Percentiles rank a stretch among this genome's conserved stretches.
Evolutionary conservation across 139 green algal genomes (phyloP).

Genomic region (Haematococcus lacustris): DNA sequence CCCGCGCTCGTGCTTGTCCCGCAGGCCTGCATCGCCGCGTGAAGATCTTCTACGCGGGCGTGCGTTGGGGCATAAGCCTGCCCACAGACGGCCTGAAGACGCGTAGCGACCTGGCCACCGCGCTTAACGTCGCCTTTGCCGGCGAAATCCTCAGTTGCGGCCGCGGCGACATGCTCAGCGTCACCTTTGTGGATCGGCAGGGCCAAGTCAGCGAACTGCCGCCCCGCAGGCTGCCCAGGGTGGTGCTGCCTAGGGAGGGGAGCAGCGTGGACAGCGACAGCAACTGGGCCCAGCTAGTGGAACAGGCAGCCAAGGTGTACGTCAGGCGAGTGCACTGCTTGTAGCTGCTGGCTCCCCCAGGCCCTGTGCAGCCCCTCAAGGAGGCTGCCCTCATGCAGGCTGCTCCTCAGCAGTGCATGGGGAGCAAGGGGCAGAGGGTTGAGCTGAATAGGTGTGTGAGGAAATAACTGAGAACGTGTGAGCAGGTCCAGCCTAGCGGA

Average conservation of each 20-base stretch:
- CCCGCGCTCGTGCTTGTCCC: no score
- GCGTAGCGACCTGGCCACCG: conserved; percentile 40
- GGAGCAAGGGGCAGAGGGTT: no score
- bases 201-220: conserved; percentile 24
- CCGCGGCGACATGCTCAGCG: conserved; percentile 32
- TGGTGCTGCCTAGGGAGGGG: conserved; percentile 14
- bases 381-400: no score
- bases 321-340: no score
- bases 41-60: conserved; percentile 57
- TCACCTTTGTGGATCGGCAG: conserved; percentile 44
- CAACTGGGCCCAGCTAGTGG: conserved; percentile 28
- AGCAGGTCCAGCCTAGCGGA: no score
- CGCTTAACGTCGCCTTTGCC: conserved; percentile 44
- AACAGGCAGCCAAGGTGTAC: conserved; percentile 34
- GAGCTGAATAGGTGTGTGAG: no score
- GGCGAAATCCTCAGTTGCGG: conserved; percentile 44
- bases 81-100: conserved; percentile 21
- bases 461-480: no score
- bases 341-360: no score
- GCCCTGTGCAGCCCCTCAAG: no score
- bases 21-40: no score
- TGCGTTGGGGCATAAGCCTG: conserved; percentile 53
- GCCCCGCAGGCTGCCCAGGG: no score
- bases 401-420: no score
- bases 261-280: conserved; percentile 23